phyloP scores from a whole-genome alignment of 495 filamentous ascomycete genomes.

The Penicillium coffeae region DNA sequence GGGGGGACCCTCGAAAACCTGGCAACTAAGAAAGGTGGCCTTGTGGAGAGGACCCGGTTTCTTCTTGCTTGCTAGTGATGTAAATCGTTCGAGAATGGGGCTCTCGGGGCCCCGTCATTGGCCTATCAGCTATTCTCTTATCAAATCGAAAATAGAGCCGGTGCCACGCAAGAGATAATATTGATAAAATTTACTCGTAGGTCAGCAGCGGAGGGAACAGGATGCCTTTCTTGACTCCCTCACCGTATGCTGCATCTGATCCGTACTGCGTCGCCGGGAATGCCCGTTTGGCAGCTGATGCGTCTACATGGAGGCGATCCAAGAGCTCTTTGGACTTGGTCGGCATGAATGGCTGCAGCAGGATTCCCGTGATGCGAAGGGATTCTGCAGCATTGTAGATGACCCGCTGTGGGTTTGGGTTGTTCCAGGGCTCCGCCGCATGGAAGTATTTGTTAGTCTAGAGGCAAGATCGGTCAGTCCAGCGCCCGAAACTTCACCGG shows the following conservation, averaged over 20 bases:
- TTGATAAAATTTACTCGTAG: slow-evolving; percentile 32
- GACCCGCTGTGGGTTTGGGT: slow-evolving; percentile 42
- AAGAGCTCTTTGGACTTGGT: slow-evolving; percentile 69
- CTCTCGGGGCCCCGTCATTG: slow-evolving; percentile 18
- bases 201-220: slow-evolving; percentile 55
- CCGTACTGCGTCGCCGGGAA: slow-evolving; percentile 53
- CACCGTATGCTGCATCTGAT: slow-evolving; percentile 68
- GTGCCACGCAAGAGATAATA: neutral
- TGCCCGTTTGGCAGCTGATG: slow-evolving; percentile 43
- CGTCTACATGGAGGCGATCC: slow-evolving; percentile 70
- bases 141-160: slow-evolving; percentile 25
- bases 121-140: slow-evolving; percentile 24
- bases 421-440: slow-evolving; percentile 54
- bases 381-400: slow-evolving; percentile 73
- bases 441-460: slow-evolving; percentile 73
- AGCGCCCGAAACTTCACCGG: neutral
- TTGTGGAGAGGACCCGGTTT: slow-evolving; percentile 17
- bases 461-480: slow-evolving; percentile 9
- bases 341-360: slow-evolving; percentile 90
- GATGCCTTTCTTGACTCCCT: slow-evolving; percentile 41
- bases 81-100: slow-evolving; percentile 18
- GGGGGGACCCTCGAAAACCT: slow-evolving; percentile 13
- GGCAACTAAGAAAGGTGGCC: slow-evolving; percentile 12
- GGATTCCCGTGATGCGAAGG: slow-evolving; percentile 74
- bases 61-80: slow-evolving; percentile 19